Conservation (phyloP, 1,284 basidiomycete species). For the Irpex rosettiformis region DNA sequence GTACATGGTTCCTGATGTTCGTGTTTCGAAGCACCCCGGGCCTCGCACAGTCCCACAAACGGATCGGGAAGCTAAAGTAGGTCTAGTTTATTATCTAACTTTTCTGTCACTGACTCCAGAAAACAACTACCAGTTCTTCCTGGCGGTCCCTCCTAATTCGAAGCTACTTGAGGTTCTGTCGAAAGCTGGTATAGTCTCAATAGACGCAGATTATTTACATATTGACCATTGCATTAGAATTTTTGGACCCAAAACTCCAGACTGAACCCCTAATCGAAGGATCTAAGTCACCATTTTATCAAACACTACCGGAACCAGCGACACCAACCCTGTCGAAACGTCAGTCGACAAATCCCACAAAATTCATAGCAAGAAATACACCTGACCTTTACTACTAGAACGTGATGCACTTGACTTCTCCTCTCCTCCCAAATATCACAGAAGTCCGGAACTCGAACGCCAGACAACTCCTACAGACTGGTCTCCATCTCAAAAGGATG, state of each 20-base stretch:
- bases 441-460: not conserved
- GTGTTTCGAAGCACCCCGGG: not conserved
- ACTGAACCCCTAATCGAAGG: not conserved
- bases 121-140: not conserved
- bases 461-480: constrained; percentile 5
- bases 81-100: not conserved
- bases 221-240: not conserved
- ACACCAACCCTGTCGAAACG: not conserved
- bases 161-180: not conserved
- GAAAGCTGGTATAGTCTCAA: not conserved
- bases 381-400: no score
- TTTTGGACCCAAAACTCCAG: not conserved
- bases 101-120: not conserved
- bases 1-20: no score
- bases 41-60: no score
- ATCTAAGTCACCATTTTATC: not conserved
- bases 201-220: not conserved
- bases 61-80: not conserved
- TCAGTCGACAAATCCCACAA: not conserved
- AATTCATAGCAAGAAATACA: no score
- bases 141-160: not conserved
- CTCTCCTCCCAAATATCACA: not conserved
- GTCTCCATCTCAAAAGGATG: constrained; percentile 5
- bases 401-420: constrained; percentile 6
- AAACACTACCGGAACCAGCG: not conserved